Base-by-base conservation (phyloP, 2,329 filamentous ascomycete genomes). In the Didymella arachidicola region DNA sequence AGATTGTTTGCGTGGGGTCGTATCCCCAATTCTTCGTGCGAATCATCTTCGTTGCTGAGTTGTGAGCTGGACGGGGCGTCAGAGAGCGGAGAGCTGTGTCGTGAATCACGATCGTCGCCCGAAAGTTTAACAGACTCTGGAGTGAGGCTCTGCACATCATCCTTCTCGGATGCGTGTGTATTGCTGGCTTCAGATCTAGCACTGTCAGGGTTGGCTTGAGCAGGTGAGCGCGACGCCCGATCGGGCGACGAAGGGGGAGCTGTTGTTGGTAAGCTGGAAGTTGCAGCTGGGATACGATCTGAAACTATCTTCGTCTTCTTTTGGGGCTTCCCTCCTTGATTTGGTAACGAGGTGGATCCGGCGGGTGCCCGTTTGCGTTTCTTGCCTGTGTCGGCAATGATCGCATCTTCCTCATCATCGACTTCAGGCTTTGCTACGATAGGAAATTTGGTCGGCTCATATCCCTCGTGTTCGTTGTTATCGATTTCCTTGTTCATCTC, bases 401-500 rank as follows among this genome's bases (percentile, higher is more conserved):
- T 16, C 19, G 19, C 19, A 14, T 11, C 12, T 27, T 25, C 19
- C 26, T 46, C 22, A 1, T 22, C 10, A 26, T 45, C 26, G 14
- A 36, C 8, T 2, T 29, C 36, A 0, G n/a, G 18, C 19, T 50
- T 26, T 6, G n/a, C 18, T 2, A 53, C 57, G 10, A 48, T 18
- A 12, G 50, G 56, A 12, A 59, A 53, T n/a, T 19, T 10, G 16
- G 48, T 18, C 10, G 44, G 43, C 38, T 38, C 22, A 26, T 48
- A 53, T 1, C 55, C 48, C 34, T 57, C 48, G 18, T 53, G 48
- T 16, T 38, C 36, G 38, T 57, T n/a, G 4, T 38, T 45, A 1
- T 38, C 22, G 7, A 53, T 48, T 30, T 57, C 48, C 12, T 27
- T 26, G 10, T 57, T 57, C 48, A 57, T 57, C 36, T 53, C 49